Evolutionary conservation across 768 basidiomycete species (phyloP), one percentile per base, ranked within the genome.

Genomic region (Artomyces pyxidatus): DNA sequence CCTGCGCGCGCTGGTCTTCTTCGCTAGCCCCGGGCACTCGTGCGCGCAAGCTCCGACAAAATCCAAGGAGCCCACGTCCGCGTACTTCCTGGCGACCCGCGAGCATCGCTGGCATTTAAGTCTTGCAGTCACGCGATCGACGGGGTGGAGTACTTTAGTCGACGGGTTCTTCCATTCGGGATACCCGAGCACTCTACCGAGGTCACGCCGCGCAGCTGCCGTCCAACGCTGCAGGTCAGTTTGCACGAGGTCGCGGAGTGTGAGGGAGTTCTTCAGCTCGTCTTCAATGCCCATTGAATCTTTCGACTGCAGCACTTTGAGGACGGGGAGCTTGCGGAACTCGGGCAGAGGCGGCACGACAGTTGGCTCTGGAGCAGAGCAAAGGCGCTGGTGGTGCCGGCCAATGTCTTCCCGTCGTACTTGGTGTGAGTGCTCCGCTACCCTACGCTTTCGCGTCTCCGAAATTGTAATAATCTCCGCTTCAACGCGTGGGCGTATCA

Each of bases 11-110:
- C 52, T 59, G 60, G 53, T 26, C 23, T 66, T 66, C 53, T 59
- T 62, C 5, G 48, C 50, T 26, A 52, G 32, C 21, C 38, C 43
- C n/a, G 49, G 52, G 59, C 85, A 88, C 21, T 70, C 63, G 55
- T 88, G 85, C 35, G 63, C 65, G 61, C 83, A 86, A 3, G 74
- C 82, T 3, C 71, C 76, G 9, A 62, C 65, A 50, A 83, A 81
- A 57, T 80, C 75, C 44, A 87, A 63, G 56, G 77, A 76, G 25
- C 55, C 67, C 35, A 74, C 71, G 21, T 62, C 64, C 27, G 57
- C 61, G 53, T 72, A 68, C 32, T 58, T 59, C 28, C 49, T 56
- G 4, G 59, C 61, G 1, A 71, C 62, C 8, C 61, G 65, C 11
- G 68, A 54, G 57, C 86, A 88, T 32, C 57, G 55, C 47, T 62